These are phyloP conservation scores for Chytriomyces sp. DNA, from an alignment of 192 early-diverging fungal genomes.

Conservation along the genomic window DNA sequence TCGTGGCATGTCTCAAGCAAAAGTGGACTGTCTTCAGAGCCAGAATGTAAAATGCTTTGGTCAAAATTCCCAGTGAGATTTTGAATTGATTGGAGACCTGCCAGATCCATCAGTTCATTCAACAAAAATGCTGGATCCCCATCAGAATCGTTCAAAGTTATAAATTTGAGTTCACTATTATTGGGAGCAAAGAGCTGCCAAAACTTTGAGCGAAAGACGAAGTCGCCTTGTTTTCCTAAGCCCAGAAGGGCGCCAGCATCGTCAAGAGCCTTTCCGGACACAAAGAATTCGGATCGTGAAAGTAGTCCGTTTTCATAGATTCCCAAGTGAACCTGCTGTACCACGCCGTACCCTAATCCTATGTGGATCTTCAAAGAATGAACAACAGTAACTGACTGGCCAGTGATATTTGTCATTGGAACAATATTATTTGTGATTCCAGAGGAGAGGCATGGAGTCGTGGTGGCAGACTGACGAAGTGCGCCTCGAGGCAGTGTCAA, in stretches of 20 bases:
- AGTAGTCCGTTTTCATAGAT: not conserved
- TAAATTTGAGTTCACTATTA: not conserved
- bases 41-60: not conserved
- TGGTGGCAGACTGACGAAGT: not conserved
- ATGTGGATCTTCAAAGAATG: constrained; percentile 10
- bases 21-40: not conserved
- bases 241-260: not conserved
- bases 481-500: not conserved
- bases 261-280: not conserved
- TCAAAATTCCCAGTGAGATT: not conserved
- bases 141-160: not conserved
- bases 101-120: not conserved
- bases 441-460: not conserved
- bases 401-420: not conserved
- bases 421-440: not conserved
- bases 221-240: not conserved
- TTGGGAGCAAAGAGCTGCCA: not conserved
- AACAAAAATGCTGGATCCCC: too few relatives aligned
- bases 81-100: too few relatives aligned
- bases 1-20: not conserved
- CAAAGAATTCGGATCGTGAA: not conserved
- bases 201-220: not conserved
- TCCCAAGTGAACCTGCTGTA: not conserved
- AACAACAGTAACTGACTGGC: too few relatives aligned
- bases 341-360: not conserved